These are phyloP conservation scores for Oehlia diaphana DNA, from an alignment of 192 early-diverging fungal species.

Conservation along the genomic window DNA sequence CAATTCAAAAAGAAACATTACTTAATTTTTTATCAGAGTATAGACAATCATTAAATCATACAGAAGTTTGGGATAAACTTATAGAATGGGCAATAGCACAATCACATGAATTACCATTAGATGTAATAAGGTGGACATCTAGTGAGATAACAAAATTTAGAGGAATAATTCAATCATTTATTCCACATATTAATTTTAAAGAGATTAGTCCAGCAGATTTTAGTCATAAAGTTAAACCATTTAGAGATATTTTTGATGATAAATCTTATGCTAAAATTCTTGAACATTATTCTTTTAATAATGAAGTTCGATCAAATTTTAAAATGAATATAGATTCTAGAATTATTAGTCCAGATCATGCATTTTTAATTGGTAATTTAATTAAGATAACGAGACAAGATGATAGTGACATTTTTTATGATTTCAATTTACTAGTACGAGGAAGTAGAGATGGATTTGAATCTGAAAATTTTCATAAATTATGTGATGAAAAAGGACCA, in stretches of 20 bases:
- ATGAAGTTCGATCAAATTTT: not conserved
- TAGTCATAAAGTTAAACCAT: not conserved
- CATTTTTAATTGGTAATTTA: not conserved
- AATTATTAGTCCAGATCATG: not conserved
- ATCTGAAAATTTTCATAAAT: not conserved
- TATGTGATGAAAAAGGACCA: constrained; percentile 32
- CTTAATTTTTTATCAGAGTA: not conserved
- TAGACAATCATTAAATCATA: not conserved
- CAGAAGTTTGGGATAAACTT: constrained; percentile 1
- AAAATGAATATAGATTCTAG: not conserved
- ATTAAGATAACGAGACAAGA: not conserved
- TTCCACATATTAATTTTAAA: not conserved
- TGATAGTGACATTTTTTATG: too few relatives aligned
- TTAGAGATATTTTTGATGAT: not conserved
- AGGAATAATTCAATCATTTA: not conserved
- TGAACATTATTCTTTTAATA: not conserved
- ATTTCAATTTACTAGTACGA: not conserved
- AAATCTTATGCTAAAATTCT: not conserved
- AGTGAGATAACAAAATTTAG: not conserved
- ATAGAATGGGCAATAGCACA: not conserved
- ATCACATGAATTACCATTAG: not conserved
- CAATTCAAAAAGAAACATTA: not conserved
- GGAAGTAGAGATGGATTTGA: constrained; percentile 16
- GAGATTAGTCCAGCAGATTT: not conserved
- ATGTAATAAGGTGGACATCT: not conserved